These are phyloP conservation scores for Smittium culicis DNA, from an alignment of 371 early-diverging fungal species.

Conservation along the genomic window DNA sequence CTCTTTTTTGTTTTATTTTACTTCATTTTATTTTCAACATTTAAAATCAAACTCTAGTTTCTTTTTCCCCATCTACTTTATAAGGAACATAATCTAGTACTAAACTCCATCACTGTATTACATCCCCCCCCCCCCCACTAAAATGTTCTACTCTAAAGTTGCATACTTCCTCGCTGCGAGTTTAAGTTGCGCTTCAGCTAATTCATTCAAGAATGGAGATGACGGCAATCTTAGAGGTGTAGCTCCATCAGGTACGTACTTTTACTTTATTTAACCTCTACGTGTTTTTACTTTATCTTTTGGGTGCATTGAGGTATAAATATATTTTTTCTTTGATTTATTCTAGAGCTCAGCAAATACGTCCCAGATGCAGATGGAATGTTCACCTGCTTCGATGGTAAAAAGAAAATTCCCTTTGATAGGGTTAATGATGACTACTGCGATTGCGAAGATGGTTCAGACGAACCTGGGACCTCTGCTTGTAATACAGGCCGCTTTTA, in stretches of 20 bases:
- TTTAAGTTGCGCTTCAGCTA: neutral
- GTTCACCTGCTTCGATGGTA: conserved; percentile 66
- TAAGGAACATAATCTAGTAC: too few species aligned
- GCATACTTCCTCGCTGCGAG: neutral
- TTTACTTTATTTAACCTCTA: too few species aligned
- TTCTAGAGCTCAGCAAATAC: conserved; percentile 12
- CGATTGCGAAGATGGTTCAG: conserved; percentile 87
- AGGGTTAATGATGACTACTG: conserved; percentile 91
- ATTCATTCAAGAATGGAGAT: neutral
- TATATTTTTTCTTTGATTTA: too few species aligned
- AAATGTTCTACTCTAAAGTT: neutral
- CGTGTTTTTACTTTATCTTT: too few species aligned
- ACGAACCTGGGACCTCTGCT: conserved; percentile 93
- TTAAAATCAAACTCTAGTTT: too few species aligned
- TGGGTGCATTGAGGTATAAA: too few species aligned
- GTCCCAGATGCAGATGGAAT: conserved; percentile 28
- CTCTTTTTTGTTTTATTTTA: too few species aligned
- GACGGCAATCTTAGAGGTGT: neutral
- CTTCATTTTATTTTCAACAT: too few species aligned
- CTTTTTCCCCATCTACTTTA: too few species aligned
- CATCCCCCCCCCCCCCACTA: neutral
- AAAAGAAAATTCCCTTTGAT: conserved; percentile 43
- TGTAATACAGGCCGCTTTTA: conserved; percentile 65
- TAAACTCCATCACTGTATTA: too few species aligned
- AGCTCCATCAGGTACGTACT: neutral